phyloP scores from a whole-genome alignment of 257 asterid species.

The Solanum bulbocastanum region DNA sequence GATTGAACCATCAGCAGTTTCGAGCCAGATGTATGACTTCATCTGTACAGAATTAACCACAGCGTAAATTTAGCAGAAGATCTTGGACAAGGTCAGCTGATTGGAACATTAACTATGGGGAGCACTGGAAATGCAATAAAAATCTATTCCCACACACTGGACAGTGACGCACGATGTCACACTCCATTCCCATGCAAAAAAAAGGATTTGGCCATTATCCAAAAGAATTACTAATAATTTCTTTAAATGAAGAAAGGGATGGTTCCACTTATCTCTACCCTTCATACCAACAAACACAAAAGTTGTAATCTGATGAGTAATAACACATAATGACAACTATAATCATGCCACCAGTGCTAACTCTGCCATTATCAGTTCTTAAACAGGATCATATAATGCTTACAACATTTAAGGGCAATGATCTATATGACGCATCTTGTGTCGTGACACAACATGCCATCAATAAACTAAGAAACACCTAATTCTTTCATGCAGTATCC shows the following conservation, averaged over 20 bases:
- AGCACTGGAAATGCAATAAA: not conserved
- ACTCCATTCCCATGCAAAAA: not conserved
- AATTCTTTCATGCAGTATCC: not conserved
- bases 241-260: not conserved
- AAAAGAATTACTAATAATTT: not conserved
- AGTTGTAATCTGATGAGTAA: not conserved
- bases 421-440: not conserved
- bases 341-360: not conserved
- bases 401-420: not conserved
- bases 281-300: not conserved
- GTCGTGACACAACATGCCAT: not conserved
- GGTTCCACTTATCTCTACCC: not conserved
- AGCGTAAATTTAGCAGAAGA: not conserved
- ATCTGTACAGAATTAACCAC: constrained; percentile 4
- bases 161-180: not conserved
- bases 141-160: not conserved
- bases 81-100: not conserved
- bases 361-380: not conserved
- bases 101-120: not conserved
- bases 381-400: not conserved
- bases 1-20: constrained; percentile 39
- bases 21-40: constrained; percentile 38
- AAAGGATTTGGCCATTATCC: not conserved
- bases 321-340: not conserved
- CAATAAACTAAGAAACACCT: not conserved